These are phyloP conservation scores for Scorias spongiosa DNA, from an alignment of 2,329 filamentous ascomycete genomes.

Conservation along the genomic window DNA sequence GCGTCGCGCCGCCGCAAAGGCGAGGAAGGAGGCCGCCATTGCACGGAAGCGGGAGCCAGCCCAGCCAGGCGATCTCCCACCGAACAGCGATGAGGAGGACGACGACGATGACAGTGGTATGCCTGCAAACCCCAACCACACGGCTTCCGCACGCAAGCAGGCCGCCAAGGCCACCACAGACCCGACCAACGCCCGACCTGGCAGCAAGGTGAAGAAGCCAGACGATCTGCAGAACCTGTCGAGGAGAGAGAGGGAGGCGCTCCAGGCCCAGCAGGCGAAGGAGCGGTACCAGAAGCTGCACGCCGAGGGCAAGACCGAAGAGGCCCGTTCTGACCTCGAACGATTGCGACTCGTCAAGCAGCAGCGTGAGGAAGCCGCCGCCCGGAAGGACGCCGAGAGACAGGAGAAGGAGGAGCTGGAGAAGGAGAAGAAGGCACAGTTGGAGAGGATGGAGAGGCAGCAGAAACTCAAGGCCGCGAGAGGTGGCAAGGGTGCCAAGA, in stretches of 20 bases:
- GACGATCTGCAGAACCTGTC: slow-evolving; percentile 41
- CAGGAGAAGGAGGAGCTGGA: slow-evolving; percentile 38
- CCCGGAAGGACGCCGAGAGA: slow-evolving; percentile 56
- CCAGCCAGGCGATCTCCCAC: slow-evolving; percentile 73
- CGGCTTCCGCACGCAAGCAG: slow-evolving; percentile 50
- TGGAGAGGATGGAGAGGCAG: slow-evolving; percentile 33
- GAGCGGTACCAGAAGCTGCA: slow-evolving; percentile 86
- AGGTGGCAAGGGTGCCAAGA: slow-evolving; percentile 27
- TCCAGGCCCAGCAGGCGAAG: slow-evolving; percentile 76
- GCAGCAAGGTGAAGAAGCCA: slow-evolving; percentile 43
- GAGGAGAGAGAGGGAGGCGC: slow-evolving; percentile 57
- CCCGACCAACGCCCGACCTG: slow-evolving; percentile 33
- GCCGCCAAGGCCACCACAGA: slow-evolving; percentile 42
- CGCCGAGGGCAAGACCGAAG: slow-evolving; percentile 89
- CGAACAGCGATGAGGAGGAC: slow-evolving; percentile 43
- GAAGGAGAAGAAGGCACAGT: slow-evolving; percentile 38
- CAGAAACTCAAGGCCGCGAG: slow-evolving; percentile 24
- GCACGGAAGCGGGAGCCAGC: slow-evolving; percentile 55
- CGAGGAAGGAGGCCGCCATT: slow-evolving; percentile 78
- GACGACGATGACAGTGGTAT: slow-evolving; percentile 44
- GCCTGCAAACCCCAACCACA: slow-evolving; percentile 86
- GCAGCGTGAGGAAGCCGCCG: slow-evolving; percentile 71
- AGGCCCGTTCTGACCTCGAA: slow-evolving; percentile 79
- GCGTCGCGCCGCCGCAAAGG: slow-evolving; percentile 75
- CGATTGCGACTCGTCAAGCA: slow-evolving; percentile 69